These are phyloP conservation scores for Glebionis coronaria DNA, from an alignment of 129 eudicot species.

Conservation along the genomic window DNA sequence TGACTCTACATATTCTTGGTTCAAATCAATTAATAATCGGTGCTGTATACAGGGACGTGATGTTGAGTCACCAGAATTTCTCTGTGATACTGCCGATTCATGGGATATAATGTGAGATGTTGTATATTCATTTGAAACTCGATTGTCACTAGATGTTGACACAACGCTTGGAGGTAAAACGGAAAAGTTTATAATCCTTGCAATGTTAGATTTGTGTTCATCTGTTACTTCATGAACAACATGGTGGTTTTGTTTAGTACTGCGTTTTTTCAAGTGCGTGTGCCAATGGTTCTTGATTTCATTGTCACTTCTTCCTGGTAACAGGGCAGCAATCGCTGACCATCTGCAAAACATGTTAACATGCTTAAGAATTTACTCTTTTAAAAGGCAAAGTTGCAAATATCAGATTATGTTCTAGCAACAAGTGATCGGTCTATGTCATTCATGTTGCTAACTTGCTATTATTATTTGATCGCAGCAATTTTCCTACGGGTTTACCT, in stretches of 20 bases:
- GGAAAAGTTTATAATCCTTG: slow-evolving; percentile 27
- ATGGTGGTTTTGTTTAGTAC: slow-evolving; percentile 15
- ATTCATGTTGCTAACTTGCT: too few species aligned
- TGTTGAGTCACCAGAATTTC: slow-evolving; percentile 28
- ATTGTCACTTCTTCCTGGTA: slow-evolving; percentile 43
- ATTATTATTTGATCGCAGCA: too few species aligned
- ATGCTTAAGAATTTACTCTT: too few species aligned
- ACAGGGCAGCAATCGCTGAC: slow-evolving; percentile 39
- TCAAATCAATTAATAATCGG: slow-evolving; percentile 29
- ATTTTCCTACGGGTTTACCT: neutral
- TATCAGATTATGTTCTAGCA: too few species aligned
- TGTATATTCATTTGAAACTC: slow-evolving; percentile 23
- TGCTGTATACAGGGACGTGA: slow-evolving; percentile 20
- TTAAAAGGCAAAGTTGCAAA: too few species aligned
- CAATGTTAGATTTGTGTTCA: slow-evolving; percentile 19
- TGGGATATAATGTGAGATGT: slow-evolving; percentile 16
- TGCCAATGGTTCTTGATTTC: slow-evolving; percentile 46
- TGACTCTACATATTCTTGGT: slow-evolving; percentile 36
- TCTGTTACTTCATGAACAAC: slow-evolving; percentile 13
- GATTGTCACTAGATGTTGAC: slow-evolving; percentile 29
- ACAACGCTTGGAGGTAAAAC: slow-evolving; percentile 23
- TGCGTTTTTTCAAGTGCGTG: slow-evolving; percentile 35
- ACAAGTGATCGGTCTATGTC: too few species aligned
- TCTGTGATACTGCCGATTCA: slow-evolving; percentile 21
- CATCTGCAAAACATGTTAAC: slow-evolving; percentile 18